A percentile compares a stretch with the other conserved stretches of the same genome.
Conservation (phyloP, 2,329 filamentous ascomycete species). For the Colletotrichum tamarilloi region DNA sequence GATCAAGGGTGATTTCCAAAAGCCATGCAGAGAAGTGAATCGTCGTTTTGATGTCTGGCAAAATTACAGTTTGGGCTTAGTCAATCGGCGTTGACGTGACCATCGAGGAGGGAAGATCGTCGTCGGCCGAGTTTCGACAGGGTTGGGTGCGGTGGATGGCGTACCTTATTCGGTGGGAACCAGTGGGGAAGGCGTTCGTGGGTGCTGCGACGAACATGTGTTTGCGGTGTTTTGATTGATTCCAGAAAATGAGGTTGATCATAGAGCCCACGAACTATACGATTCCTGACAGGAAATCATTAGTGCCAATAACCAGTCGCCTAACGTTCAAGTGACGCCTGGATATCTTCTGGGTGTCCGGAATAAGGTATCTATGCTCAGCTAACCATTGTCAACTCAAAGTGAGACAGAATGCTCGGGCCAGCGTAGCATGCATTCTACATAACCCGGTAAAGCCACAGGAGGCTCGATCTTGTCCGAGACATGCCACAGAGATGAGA, state of each 20-base stretch:
- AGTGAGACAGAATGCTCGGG: constrained; percentile 20
- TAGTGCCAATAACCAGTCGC: neutral
- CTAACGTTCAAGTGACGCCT: neutral
- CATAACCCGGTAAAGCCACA: neutral
- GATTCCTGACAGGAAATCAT: neutral
- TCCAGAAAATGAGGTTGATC: neutral
- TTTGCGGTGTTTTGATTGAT: constrained; percentile 2
- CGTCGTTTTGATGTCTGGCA: neutral
- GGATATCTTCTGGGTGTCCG: neutral
- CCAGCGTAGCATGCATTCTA: constrained; percentile 16
- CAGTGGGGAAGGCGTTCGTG: constrained; percentile 20
- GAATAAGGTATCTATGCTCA: neutral
- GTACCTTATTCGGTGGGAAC: constrained; percentile 35
- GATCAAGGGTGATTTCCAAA: neutral
- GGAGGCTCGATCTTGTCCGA: neutral
- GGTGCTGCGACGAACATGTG: constrained; percentile 25
- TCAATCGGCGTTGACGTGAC: constrained; percentile 1
- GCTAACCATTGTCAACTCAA: neutral
- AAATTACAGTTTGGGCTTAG: constrained; percentile 1
- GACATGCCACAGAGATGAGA: constrained; percentile 9
- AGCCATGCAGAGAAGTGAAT: neutral
- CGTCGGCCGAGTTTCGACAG: constrained; percentile 21
- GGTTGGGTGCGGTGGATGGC: constrained; percentile 17
- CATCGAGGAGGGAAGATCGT: constrained; percentile 7
- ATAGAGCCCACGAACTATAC: neutral